Base-by-base conservation (phyloP, 2,329 filamentous ascomycete genomes). In the Fusarium guadeloupense region DNA sequence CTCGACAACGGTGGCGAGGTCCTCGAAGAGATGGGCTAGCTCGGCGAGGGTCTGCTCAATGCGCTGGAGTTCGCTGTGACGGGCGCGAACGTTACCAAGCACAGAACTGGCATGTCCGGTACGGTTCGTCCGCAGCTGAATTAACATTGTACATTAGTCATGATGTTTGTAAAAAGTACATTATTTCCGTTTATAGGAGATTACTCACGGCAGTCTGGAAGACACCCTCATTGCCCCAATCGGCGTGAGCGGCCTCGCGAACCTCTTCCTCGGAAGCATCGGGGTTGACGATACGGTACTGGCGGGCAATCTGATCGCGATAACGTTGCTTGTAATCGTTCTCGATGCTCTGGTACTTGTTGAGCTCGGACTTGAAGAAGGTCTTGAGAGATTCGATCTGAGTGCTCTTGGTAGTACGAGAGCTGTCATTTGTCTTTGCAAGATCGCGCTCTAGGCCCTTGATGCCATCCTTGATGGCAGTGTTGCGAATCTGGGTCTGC, bases 231-330 rank as follows among this genome's bases (percentile, higher is more conserved):
- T 90, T 85, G 48, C 88, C 86, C 88, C 90, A 91, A 72, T 93
- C 88, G 48, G 86, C 81, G 66, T 91, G 82, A 20, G 86, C 80
- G 4, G 90, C 90, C 73, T 91, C 80, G 42, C 83, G 79, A 4
- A 93, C 87, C 75, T 94, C 89, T 2, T 83, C 79, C 56, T 93
- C 89, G 42, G 84, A 84, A n/a, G 91, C 91, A 38, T 92, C 88
- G 45, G 91, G 91, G 73, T 93, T 92, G 66, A 92, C 90, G 71
- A 94, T 93, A 52, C 86, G 83, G 76, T 91, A 93, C 76, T 95
- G 91, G 69, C 91, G 84, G 54, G 86, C 86, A 72, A 94, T 92
- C 75, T 92, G 89, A 62, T 93, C 89, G 58, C 88, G 85, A 75
- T 92, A 92, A 63, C 87, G 81, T 72, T 85, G 82, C 71, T 85